Evolutionary conservation across 148 eudicot genomes (phyloP).

Genomic region (Chenopodium suecicum): DNA sequence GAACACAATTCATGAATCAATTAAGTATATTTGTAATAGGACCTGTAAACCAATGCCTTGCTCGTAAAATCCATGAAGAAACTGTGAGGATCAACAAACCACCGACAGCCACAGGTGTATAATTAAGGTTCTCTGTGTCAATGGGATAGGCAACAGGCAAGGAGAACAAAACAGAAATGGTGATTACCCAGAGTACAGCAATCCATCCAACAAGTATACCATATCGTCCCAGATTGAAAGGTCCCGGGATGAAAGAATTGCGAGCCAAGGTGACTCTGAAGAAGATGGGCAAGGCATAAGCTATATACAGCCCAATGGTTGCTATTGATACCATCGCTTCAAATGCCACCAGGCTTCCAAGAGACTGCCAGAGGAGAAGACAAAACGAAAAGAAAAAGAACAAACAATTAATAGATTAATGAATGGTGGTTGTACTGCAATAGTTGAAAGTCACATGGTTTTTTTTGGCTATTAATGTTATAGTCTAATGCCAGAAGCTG

Average conservation of each 20-base stretch:
- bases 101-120: slow-evolving; percentile 95
- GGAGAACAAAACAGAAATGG: slow-evolving; percentile 77
- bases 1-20: slow-evolving; percentile 19
- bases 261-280: slow-evolving; percentile 86
- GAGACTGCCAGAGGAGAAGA: slow-evolving; percentile 55
- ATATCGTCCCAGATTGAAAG: slow-evolving; percentile 77
- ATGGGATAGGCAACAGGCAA: slow-evolving; percentile 84
- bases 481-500: background rate
- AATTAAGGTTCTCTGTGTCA: slow-evolving; percentile 64
- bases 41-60: slow-evolving; percentile 86
- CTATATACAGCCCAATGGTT: slow-evolving; percentile 87
- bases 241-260: slow-evolving; percentile 79
- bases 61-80: slow-evolving; percentile 63
- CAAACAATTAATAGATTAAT: background rate
- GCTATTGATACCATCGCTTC: slow-evolving; percentile 96
- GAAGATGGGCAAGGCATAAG: slow-evolving; percentile 86
- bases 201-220: slow-evolving; percentile 78
- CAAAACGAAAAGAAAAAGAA: background rate
- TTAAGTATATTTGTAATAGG: slow-evolving; percentile 62
- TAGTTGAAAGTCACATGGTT: background rate
- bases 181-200: slow-evolving; percentile 82
- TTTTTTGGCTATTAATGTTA: too few relatives aligned
- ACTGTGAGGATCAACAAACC: slow-evolving; percentile 60
- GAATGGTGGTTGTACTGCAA: background rate
- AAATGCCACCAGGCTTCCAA: slow-evolving; percentile 93